Evolutionary conservation across 768 basidiomycete genomes (phyloP), one percentile per base, ranked within the genome.

Genomic region (Heimioporus sp.): DNA sequence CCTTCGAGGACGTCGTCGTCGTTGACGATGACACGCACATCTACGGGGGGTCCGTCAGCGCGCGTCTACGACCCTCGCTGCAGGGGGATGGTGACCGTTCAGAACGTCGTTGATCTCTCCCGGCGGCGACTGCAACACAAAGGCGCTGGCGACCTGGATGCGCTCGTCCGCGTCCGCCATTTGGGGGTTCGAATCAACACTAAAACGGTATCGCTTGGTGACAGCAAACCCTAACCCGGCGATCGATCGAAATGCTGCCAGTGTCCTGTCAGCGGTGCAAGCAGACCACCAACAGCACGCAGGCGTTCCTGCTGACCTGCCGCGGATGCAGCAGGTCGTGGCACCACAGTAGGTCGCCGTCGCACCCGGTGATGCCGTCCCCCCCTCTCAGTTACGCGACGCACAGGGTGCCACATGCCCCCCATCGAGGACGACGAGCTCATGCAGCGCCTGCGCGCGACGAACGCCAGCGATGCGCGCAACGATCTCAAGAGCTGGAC

Each of bases 51-150:
- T 53, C 28, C 30, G 35, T 56, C 44, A 38, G 54, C 37, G 55
- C 51, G 55, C 43, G 52, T 43, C 35, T 42, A 38, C 44, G 50
- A 28, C 24, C 24, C 24, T 28, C n/a, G 8, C 36, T 21, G 36
- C 40, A 40, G 54, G 43, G 16, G 43, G n/a, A 41, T 41, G 48
- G 71, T 56, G 53, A 91, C 92, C 93, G 62, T 91, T 91, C 48
- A 98, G 76, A 16, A 97, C 94, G 73, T 98, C 95, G 69, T 96
- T 97, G 58, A 98, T 93, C 75, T 98, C 90, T 41, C 95, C 95
- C 1, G 95, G 95, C 21, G 95, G 95, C 1, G 92, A 85, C 66
- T 97, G 95, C 1, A 91, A 77, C 30, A 98, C 75, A 62, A 97
- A 90, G 31, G 76, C 77, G 21, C 89, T 85, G 20, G 88, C 94